phyloP scores from a whole-genome alignment of 768 basidiomycete genomes.

The Trametes gibbosa region DNA sequence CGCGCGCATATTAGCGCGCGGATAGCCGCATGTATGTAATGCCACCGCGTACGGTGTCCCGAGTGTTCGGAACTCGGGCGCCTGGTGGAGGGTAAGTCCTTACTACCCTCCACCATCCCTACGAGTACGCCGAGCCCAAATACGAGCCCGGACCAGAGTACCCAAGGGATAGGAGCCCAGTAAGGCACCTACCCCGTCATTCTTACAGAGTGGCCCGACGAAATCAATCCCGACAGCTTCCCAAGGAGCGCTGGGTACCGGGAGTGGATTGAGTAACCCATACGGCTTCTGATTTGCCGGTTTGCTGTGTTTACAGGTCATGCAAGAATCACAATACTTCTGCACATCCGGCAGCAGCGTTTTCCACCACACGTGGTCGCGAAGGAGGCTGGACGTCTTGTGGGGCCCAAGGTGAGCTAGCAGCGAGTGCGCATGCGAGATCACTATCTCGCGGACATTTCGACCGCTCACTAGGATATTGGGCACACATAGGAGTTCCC shows the following conservation, averaged over 20 bases:
- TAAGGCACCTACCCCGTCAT: too few relatives aligned
- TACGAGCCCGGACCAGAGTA: too few relatives aligned
- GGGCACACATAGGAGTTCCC: slow-evolving; percentile 17
- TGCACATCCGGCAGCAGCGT: slow-evolving; percentile 28
- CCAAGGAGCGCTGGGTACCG: slow-evolving; percentile 34
- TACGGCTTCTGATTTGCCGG: slow-evolving; percentile 5
- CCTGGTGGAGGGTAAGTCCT: too few relatives aligned
- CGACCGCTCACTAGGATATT: slow-evolving; percentile 21
- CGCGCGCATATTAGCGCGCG: too few relatives aligned
- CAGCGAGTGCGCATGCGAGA: slow-evolving; percentile 36
- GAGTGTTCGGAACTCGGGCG: too few relatives aligned
- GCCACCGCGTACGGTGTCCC: too few relatives aligned
- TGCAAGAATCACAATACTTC: slow-evolving; percentile 26
- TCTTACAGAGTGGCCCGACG: slow-evolving; percentile 34
- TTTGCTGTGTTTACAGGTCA: slow-evolving; percentile 23
- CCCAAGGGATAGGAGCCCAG: too few relatives aligned
- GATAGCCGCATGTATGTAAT: too few relatives aligned
- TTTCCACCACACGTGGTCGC: slow-evolving; percentile 41
- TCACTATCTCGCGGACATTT: slow-evolving; percentile 30
- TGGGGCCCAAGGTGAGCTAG: slow-evolving; percentile 36
- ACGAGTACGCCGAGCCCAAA: too few relatives aligned
- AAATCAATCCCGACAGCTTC: slow-evolving; percentile 41
- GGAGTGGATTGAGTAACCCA: slow-evolving; percentile 28
- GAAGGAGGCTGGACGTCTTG: slow-evolving; percentile 34
- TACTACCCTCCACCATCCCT: too few relatives aligned